These are phyloP conservation scores for Chenopodium berlandieri DNA, from an alignment of 148 eudicot genomes.

Conservation along the genomic window DNA sequence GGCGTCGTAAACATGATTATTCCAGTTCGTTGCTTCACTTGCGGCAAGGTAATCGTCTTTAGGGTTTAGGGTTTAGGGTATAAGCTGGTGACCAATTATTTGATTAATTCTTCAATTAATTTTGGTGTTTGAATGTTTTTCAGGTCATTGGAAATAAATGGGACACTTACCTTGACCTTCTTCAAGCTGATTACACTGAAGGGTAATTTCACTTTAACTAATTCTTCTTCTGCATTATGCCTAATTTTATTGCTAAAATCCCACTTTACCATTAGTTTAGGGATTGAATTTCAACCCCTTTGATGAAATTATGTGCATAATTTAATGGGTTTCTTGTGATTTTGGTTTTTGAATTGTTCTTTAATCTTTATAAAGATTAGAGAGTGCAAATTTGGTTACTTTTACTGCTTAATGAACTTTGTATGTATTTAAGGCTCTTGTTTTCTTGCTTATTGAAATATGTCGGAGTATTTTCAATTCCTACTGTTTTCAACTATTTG, in stretches of 20 bases:
- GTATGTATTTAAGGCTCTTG: not conserved
- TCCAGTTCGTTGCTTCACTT: slow-evolving; percentile 67
- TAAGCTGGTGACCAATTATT: not conserved
- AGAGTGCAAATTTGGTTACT: not conserved
- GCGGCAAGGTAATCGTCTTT: slow-evolving; percentile 43
- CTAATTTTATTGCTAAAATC: not conserved
- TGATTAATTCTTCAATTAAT: not conserved
- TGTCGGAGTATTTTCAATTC: no score
- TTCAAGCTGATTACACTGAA: slow-evolving; percentile 88
- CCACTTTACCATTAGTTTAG: not conserved
- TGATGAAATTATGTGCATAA: not conserved
- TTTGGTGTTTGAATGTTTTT: not conserved
- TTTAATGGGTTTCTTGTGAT: not conserved
- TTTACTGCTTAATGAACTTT: not conserved
- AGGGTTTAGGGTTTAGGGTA: not conserved
- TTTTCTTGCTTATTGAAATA: not conserved
- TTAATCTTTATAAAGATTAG: not conserved
- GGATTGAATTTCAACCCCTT: no score
- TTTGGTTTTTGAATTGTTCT: not conserved
- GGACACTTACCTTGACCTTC: slow-evolving; percentile 92
- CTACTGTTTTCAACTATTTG: no score
- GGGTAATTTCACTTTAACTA: slow-evolving; percentile 41
- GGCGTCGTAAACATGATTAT: slow-evolving; percentile 41
- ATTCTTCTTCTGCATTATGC: not conserved
- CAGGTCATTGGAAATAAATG: slow-evolving; percentile 98